phyloP scores from a whole-genome alignment of 345 rosid species.

The Hevea brasiliensis region DNA sequence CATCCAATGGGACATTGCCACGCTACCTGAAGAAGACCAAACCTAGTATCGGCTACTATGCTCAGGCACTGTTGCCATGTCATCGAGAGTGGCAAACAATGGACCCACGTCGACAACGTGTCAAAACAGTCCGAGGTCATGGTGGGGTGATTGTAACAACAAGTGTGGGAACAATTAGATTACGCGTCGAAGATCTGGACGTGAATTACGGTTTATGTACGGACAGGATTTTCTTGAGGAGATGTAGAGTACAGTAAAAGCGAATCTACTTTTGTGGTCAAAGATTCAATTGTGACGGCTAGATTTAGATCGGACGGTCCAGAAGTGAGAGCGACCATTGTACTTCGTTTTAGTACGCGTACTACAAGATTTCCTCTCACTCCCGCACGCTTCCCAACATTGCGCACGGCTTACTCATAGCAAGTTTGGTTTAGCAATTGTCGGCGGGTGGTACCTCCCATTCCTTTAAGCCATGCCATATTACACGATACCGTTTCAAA shows the following conservation, averaged over 20 bases:
- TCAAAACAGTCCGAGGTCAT: background rate
- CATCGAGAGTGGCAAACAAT: background rate
- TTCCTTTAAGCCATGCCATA: too few species aligned
- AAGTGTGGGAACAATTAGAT: background rate
- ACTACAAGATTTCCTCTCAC: conserved; percentile 4
- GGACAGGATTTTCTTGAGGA: conserved; percentile 27
- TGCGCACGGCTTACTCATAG: too few species aligned
- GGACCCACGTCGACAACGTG: background rate
- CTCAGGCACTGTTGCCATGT: conserved; percentile 28
- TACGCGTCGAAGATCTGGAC: conserved; percentile 32
- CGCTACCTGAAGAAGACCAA: conserved; percentile 2
- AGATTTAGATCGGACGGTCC: conserved; percentile 46
- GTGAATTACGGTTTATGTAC: conserved; percentile 8
- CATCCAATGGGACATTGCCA: conserved; percentile 10
- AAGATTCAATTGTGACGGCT: conserved; percentile 43
- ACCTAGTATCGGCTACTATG: background rate
- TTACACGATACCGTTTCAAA: background rate
- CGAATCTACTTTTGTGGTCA: conserved; percentile 34
- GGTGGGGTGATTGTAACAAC: background rate
- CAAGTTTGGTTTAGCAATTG: too few species aligned
- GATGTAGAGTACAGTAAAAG: conserved; percentile 21
- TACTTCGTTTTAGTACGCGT: conserved; percentile 15
- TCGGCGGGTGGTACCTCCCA: too few species aligned
- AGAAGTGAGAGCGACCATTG: conserved; percentile 14
- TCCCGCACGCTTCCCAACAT: background rate